Percentiles rank a stretch among this genome's conserved stretches.
Conservation (phyloP, 2,329 filamentous ascomycete species). For the Calonectria fujianensis region DNA sequence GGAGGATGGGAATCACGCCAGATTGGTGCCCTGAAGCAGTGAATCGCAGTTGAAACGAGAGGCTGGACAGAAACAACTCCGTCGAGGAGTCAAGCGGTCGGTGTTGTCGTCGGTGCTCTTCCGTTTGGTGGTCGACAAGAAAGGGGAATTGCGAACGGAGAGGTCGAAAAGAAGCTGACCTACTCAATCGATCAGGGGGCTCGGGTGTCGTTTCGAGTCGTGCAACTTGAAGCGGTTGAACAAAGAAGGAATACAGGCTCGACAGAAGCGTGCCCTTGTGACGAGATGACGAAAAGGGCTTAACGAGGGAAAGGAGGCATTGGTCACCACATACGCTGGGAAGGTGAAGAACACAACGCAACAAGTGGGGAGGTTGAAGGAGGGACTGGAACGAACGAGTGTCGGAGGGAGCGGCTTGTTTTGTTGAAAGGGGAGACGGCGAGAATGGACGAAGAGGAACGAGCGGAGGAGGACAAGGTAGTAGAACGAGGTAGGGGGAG, state of each 20-base stretch:
- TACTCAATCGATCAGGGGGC: conserved; percentile 40
- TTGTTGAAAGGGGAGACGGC: conserved; percentile 64
- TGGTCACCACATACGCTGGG: conserved; percentile 48
- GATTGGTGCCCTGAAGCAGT: conserved; percentile 27
- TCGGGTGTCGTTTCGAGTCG: conserved; percentile 45
- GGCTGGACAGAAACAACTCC: conserved; percentile 23
- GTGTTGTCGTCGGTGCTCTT: conserved; percentile 41
- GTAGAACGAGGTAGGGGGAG: conserved; percentile 53
- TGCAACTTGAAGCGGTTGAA: conserved; percentile 45
- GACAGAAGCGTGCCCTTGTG: conserved; percentile 42
- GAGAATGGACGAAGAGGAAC: conserved; percentile 52
- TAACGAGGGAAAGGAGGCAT: conserved; percentile 50
- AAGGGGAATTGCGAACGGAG: conserved; percentile 18
- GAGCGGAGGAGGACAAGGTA: conserved; percentile 48
- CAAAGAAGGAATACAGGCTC: conserved; percentile 47
- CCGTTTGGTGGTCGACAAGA: conserved; percentile 40
- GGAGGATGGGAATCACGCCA: conserved; percentile 31
- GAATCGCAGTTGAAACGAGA: conserved; percentile 25
- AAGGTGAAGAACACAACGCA: conserved; percentile 49
- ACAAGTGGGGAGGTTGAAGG: conserved; percentile 58
- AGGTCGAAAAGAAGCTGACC: conserved; percentile 35
- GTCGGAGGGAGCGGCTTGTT: conserved; percentile 62
- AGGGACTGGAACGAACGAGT: conserved; percentile 65
- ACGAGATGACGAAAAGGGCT: conserved; percentile 41
- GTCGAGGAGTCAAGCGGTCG: conserved; percentile 32